Evolutionary conservation across 208 protist species (phyloP).

Genomic region (Wallacemonas sp.): DNA sequence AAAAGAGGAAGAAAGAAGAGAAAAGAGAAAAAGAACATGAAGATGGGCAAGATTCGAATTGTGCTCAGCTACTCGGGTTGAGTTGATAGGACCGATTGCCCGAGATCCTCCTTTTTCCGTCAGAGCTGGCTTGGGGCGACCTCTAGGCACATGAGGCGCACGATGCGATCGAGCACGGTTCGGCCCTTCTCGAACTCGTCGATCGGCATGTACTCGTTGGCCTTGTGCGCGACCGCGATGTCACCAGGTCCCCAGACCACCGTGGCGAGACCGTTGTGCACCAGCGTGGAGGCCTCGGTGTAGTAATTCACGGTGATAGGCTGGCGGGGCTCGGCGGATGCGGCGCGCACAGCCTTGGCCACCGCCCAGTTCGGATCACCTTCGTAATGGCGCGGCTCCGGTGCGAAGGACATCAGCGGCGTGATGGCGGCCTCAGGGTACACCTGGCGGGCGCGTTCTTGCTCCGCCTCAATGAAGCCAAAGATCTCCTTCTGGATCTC

Average conservation of each 20-base stretch:
- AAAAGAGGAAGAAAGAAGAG: too few relatives aligned
- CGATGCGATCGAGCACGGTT: slow-evolving; percentile 30
- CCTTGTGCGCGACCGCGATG: slow-evolving; percentile 65
- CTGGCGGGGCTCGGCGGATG: slow-evolving; percentile 6
- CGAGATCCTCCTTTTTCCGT: not conserved
- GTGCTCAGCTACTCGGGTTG: too few relatives aligned
- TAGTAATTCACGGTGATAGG: slow-evolving; percentile 43
- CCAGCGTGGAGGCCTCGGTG: slow-evolving; percentile 57
- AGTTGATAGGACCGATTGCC: not conserved
- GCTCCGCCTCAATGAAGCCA: slow-evolving; percentile 26
- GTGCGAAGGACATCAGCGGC: slow-evolving; percentile 24
- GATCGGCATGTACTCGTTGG: slow-evolving; percentile 63
- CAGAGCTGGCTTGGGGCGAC: not conserved
- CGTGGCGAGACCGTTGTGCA: slow-evolving; percentile 40
- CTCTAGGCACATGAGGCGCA: slow-evolving; percentile 38
- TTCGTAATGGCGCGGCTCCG: too few relatives aligned
- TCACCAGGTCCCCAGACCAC: slow-evolving; percentile 63
- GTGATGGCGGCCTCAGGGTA: not conserved
- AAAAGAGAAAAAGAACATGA: too few relatives aligned
- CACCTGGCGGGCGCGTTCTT: slow-evolving; percentile 1
- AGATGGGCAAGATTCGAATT: too few relatives aligned
- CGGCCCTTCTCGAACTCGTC: slow-evolving; percentile 54
- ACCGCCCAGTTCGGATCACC: slow-evolving; percentile 21
- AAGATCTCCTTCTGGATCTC: slow-evolving; percentile 30
- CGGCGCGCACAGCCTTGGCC: slow-evolving; percentile 29